phyloP scores from a whole-genome alignment of 2,329 filamentous ascomycete species.

The Metarhizium rileyi region DNA sequence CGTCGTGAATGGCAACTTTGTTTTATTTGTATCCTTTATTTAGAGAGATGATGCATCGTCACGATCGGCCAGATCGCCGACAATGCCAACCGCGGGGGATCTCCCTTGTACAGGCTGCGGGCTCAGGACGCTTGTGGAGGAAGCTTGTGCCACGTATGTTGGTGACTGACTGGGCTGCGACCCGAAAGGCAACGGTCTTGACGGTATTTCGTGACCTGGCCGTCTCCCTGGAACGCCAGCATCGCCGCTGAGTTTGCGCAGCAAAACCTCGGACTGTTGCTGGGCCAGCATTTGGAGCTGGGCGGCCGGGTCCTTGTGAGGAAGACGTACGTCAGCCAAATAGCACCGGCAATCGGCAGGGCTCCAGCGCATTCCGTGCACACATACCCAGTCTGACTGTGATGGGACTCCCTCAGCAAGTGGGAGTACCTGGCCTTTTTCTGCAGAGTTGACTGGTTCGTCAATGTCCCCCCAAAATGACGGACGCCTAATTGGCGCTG shows the following conservation, averaged over 20 bases:
- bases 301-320: slow-evolving; percentile 55
- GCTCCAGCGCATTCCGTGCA: slow-evolving; percentile 40
- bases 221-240: slow-evolving; percentile 15
- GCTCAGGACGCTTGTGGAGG: slow-evolving; percentile 6
- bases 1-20: too few relatives aligned
- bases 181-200: slow-evolving; percentile 41
- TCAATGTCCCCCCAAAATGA: slow-evolving; percentile 50
- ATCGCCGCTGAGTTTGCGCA: slow-evolving; percentile 38
- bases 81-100: neutral
- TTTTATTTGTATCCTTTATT: too few relatives aligned
- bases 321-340: slow-evolving; percentile 41
- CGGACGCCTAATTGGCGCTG: slow-evolving; percentile 63
- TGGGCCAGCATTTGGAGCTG: slow-evolving; percentile 61
- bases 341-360: slow-evolving; percentile 45
- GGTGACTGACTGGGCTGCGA: slow-evolving; percentile 31
- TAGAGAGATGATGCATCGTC: neutral
- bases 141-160: slow-evolving; percentile 18
- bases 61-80: neutral
- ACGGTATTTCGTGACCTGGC: slow-evolving; percentile 34
- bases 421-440: slow-evolving; percentile 50
- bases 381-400: slow-evolving; percentile 92
- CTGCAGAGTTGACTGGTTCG: slow-evolving; percentile 36
- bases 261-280: slow-evolving; percentile 54
- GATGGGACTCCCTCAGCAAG: slow-evolving; percentile 72
- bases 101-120: slow-evolving; percentile 5